A percentile compares a stretch with the other conserved stretches of the same genome.
phyloP scores from a whole-genome alignment of 2,329 filamentous ascomycete genomes.

The Fusarium circinatum region DNA sequence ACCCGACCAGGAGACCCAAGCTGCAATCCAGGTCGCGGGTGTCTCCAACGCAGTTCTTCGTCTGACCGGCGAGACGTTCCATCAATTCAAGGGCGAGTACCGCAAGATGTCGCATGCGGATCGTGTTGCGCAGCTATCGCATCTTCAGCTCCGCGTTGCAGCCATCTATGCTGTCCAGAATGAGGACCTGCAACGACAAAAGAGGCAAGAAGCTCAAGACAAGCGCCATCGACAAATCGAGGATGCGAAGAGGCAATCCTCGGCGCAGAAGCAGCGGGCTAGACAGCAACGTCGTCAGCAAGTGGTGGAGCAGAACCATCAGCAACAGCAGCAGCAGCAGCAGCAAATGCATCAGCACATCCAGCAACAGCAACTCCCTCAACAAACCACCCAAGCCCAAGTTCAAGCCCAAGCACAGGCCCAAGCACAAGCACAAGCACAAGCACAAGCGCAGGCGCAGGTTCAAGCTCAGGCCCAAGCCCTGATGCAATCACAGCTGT shows the following conservation, averaged over 20 bases:
- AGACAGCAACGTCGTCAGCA: constrained; percentile 42
- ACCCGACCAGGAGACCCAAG: constrained; percentile 51
- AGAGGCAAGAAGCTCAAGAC: constrained; percentile 52
- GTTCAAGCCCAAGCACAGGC: constrained; percentile 41
- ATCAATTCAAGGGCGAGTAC: constrained; percentile 56
- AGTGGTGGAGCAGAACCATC: constrained; percentile 42
- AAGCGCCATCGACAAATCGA: constrained; percentile 53
- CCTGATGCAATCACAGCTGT: constrained; percentile 46
- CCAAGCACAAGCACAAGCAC: constrained; percentile 21
- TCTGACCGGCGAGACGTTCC: constrained; percentile 56
- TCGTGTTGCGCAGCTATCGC: constrained; percentile 52
- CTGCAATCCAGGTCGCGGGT: constrained; percentile 53
- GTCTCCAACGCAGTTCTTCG: constrained; percentile 52
- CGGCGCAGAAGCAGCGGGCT: constrained; percentile 40
- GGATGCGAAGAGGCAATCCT: constrained; percentile 41
- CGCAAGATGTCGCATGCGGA: constrained; percentile 55
- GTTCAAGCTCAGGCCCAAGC: constrained; percentile 39
- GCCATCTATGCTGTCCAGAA: constrained; percentile 59
- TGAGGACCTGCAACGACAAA: constrained; percentile 55
- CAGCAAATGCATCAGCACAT: constrained; percentile 39
- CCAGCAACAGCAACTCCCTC: constrained; percentile 42
- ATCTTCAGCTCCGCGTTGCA: constrained; percentile 55
- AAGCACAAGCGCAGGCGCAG: constrained; percentile 42
- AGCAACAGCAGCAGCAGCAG: constrained; percentile 36
- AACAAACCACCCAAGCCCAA: constrained; percentile 39